A percentile compares a stretch with the other conserved stretches of the same genome.
These are phyloP conservation scores for Clarireedia monteithiana DNA, from an alignment of 2,329 filamentous ascomycete genomes.

Conservation along the genomic window DNA sequence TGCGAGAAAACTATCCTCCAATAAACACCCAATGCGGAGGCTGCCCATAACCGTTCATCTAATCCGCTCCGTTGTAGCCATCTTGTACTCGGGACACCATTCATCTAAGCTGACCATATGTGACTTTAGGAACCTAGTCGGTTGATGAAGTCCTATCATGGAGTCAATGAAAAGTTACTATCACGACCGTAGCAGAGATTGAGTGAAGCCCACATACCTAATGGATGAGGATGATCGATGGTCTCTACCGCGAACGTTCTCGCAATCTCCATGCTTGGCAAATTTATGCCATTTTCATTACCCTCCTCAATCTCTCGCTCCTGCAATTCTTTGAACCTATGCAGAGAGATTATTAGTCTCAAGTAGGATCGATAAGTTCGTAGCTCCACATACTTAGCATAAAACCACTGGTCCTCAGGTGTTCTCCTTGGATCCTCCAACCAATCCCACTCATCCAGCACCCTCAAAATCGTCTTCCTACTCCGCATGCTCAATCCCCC, in stretches of 20 bases:
- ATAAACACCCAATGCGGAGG: no score
- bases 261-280: constrained; percentile 26
- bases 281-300: constrained; percentile 20
- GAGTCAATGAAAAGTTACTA: background rate
- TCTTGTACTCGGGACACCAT: constrained; percentile 24
- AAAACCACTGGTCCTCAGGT: constrained; percentile 29
- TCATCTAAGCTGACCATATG: constrained; percentile 19
- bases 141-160: constrained; percentile 19
- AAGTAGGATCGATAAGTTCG: background rate
- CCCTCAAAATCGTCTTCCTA: constrained; percentile 27
- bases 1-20: no score
- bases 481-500: constrained; percentile 33
- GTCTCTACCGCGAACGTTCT: constrained; percentile 27
- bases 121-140: constrained; percentile 20
- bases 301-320: constrained; percentile 17
- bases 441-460: constrained; percentile 26
- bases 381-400: constrained; percentile 17
- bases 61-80: constrained; percentile 11
- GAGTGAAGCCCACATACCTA: constrained; percentile 15
- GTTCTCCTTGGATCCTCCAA: constrained; percentile 15
- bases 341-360: background rate
- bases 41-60: background rate
- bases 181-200: background rate
- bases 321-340: constrained; percentile 21
- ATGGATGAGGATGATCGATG: constrained; percentile 27